Conservation (phyloP, 192 early-diverging fungal genomes). For the Gonapodya prolifera region DNA sequence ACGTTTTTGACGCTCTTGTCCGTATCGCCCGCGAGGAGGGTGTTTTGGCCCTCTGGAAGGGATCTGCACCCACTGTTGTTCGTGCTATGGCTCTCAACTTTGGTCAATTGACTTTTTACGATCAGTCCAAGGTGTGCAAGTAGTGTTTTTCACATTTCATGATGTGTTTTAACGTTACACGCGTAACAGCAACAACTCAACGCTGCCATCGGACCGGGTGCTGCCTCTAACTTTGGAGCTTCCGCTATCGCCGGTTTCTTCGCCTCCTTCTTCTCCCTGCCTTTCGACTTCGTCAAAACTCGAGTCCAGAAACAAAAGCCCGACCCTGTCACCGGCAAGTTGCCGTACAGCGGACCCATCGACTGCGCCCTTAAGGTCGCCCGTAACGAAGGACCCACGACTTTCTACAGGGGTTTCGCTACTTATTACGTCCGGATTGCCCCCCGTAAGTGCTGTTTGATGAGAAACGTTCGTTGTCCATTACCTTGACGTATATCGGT, state of each 20-base stretch:
- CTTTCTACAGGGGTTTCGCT: conserved; percentile 37
- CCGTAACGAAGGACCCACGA: conserved; percentile 26
- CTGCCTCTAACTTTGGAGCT: conserved; percentile 23
- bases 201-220: conserved; percentile 16
- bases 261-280: conserved; percentile 35
- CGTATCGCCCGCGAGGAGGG: conserved; percentile 28
- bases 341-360: conserved; percentile 30
- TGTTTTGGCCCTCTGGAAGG: conserved; percentile 26
- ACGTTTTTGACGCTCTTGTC: conserved; percentile 25
- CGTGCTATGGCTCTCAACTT: conserved; percentile 36
- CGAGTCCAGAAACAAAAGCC: conserved; percentile 36
- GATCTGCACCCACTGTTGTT: conserved; percentile 25
- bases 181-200: neutral
- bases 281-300: conserved; percentile 46
- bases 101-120: conserved; percentile 34
- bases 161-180: neutral
- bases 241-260: conserved; percentile 41
- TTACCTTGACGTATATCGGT: too few relatives aligned
- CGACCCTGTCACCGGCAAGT: conserved; percentile 18
- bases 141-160: neutral
- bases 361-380: conserved; percentile 35
- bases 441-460: neutral
- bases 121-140: neutral
- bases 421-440: conserved; percentile 42
- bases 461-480: neutral